These are phyloP conservation scores for Tolypocladium album DNA, from an alignment of 2,329 filamentous ascomycete species.

Conservation along the genomic window DNA sequence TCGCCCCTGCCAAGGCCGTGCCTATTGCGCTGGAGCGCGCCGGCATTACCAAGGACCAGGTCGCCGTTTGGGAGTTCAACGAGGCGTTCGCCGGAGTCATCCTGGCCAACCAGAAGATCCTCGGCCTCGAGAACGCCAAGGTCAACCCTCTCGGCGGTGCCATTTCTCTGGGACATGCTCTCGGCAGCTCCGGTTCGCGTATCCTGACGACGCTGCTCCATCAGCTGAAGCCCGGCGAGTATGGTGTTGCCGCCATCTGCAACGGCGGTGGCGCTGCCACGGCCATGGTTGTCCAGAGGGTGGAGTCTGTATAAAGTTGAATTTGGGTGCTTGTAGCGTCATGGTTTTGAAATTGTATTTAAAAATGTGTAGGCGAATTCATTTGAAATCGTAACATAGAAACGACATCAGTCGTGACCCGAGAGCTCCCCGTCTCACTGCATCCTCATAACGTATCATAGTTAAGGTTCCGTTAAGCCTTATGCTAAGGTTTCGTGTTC, in stretches of 20 bases:
- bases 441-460: too few relatives aligned
- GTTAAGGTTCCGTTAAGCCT: too few relatives aligned
- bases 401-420: background rate
- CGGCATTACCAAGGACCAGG: constrained; percentile 82
- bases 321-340: background rate
- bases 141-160: constrained; percentile 87
- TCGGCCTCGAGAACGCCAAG: constrained; percentile 66
- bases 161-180: constrained; percentile 82
- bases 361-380: background rate
- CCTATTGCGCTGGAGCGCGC: constrained; percentile 81
- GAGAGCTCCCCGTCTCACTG: too few relatives aligned
- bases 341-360: background rate
- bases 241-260: constrained; percentile 91
- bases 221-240: constrained; percentile 84
- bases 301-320: constrained; percentile 44
- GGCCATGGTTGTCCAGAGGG: constrained; percentile 80
- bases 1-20: constrained; percentile 86
- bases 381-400: background rate
- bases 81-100: constrained; percentile 95
- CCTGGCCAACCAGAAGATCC: constrained; percentile 87
- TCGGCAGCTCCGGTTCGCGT: constrained; percentile 86
- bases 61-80: constrained; percentile 96
- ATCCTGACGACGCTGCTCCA: constrained; percentile 86
- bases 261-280: constrained; percentile 92
- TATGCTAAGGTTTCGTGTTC: too few relatives aligned